Base-by-base conservation (phyloP, 2,329 filamentous ascomycete species). In the Microdochium trichocladiopsis region DNA sequence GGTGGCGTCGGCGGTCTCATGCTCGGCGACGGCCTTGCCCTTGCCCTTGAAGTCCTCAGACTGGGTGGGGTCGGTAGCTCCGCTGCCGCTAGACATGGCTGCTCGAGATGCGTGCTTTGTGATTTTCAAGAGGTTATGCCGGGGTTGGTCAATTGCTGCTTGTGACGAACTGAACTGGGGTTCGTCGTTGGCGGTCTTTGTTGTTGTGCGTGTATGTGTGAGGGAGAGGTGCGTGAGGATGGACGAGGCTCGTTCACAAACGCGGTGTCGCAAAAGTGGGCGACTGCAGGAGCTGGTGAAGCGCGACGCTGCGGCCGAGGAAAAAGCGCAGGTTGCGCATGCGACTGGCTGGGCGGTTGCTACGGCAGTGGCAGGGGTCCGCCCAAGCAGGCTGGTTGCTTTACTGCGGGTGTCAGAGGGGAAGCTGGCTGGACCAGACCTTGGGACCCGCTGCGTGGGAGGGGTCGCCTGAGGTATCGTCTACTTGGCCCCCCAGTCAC, bases 1-100 rank as follows among this genome's bases (percentile, higher is more conserved):
- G 65, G 78, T 78, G 64, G 82, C 72, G 61, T 87, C 83, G 59
- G 83, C 71, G 51, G 69, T 69, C 56, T 79, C 72, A 59, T 73
- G 71, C 50, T 74, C 66, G 49, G 82, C 80, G 41, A 73, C 67
- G 41, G 82, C 85, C 78, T 96, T 96, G 75, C 90, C 90, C 79
- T 96, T 96, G 72, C 89, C 90, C 80, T 95, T 95, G 69, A 77
- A 73, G 63, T 83, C 77, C 56, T 74, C 67, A 56, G 75, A 70
- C 62, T 74, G 64, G 52, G 60, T 61, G 49, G 77, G 71, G 65
- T 74, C 66, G 56, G 74, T 75, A 59, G 72, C 65, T 58, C 71
- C 70, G 71, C 77, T 79, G 59, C 76, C 71, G 63, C 67, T 65
- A 57, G 77, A 69, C 77, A 82, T 78, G 64, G 60, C 67, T 65